These are phyloP conservation scores for Cercospora sesami DNA, from an alignment of 2,329 filamentous ascomycete genomes.

Conservation along the genomic window DNA sequence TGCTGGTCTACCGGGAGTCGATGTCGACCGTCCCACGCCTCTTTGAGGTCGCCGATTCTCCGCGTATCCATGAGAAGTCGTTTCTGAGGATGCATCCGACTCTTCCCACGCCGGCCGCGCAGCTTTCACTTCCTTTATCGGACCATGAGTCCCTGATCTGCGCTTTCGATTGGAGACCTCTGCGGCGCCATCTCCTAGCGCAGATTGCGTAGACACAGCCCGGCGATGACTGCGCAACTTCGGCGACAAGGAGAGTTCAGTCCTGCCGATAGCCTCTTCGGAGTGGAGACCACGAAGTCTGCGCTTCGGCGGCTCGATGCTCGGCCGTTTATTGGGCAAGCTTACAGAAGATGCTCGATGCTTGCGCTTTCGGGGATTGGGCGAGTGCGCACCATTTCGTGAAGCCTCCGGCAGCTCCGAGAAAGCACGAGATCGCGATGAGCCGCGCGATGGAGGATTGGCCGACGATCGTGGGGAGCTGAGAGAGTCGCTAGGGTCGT, in stretches of 20 bases:
- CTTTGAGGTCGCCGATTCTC: conserved; percentile 61
- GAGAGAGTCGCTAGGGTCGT: conserved; percentile 35
- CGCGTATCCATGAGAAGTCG: conserved; percentile 59
- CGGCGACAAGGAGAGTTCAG: conserved; percentile 60
- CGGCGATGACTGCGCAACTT: conserved; percentile 60
- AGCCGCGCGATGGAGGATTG: conserved; percentile 27
- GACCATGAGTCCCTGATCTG: conserved; percentile 54
- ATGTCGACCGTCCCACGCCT: conserved; percentile 51
- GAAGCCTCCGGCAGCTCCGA: conserved; percentile 33
- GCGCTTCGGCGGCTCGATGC: conserved; percentile 33
- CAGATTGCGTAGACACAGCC: conserved; percentile 64
- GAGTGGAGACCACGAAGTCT: conserved; percentile 34
- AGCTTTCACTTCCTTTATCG: conserved; percentile 36
- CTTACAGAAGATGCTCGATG: conserved; percentile 40
- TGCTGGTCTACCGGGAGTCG: conserved; percentile 54
- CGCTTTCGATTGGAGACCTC: conserved; percentile 34
- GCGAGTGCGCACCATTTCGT: conserved; percentile 29
- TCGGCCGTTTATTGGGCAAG: conserved; percentile 38
- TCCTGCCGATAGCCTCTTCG: conserved; percentile 28
- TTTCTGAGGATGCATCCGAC: conserved; percentile 55
- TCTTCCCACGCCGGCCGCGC: conserved; percentile 56
- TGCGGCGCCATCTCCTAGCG: conserved; percentile 54
- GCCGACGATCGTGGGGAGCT: conserved; percentile 35
- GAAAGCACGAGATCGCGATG: conserved; percentile 33
- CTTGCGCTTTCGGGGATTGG: conserved; percentile 42